phyloP scores from a whole-genome alignment of 2,329 filamentous ascomycete species.

The Metarhizium album region DNA sequence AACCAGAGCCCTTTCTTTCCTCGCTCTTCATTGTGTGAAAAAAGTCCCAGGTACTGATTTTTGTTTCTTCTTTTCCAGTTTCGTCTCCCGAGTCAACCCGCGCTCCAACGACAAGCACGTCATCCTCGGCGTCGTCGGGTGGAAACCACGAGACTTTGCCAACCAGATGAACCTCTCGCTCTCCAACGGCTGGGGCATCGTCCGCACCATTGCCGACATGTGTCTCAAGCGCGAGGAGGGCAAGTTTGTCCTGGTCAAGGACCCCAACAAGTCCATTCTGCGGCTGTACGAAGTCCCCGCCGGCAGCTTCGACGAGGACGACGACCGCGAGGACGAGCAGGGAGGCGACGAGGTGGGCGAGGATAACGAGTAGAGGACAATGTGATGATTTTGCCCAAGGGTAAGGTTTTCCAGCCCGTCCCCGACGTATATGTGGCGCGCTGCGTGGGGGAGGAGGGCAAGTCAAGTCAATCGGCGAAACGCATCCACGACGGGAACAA shows the following conservation, averaged over 20 bases:
- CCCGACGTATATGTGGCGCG: neutral
- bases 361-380: slow-evolving; percentile 17
- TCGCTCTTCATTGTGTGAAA: too few species aligned
- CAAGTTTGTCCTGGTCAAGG: slow-evolving; percentile 75
- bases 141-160: slow-evolving; percentile 96
- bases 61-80: slow-evolving; percentile 42
- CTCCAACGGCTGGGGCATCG: slow-evolving; percentile 97
- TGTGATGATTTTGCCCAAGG: neutral
- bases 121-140: slow-evolving; percentile 88
- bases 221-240: slow-evolving; percentile 66
- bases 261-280: slow-evolving; percentile 94
- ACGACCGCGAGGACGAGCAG: slow-evolving; percentile 52
- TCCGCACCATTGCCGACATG: slow-evolving; percentile 96
- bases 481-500: slow-evolving; percentile 4
- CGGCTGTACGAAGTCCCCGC: slow-evolving; percentile 84
- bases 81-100: slow-evolving; percentile 89
- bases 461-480: neutral
- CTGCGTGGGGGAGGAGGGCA: neutral
- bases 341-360: slow-evolving; percentile 35
- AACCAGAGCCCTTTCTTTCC: too few species aligned
- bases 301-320: slow-evolving; percentile 84
- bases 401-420: neutral
- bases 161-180: slow-evolving; percentile 96
- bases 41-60: neutral
- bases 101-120: slow-evolving; percentile 90